phyloP scores from a whole-genome alignment of 2,329 filamentous ascomycete genomes.

The Cordyceps farinosa region DNA sequence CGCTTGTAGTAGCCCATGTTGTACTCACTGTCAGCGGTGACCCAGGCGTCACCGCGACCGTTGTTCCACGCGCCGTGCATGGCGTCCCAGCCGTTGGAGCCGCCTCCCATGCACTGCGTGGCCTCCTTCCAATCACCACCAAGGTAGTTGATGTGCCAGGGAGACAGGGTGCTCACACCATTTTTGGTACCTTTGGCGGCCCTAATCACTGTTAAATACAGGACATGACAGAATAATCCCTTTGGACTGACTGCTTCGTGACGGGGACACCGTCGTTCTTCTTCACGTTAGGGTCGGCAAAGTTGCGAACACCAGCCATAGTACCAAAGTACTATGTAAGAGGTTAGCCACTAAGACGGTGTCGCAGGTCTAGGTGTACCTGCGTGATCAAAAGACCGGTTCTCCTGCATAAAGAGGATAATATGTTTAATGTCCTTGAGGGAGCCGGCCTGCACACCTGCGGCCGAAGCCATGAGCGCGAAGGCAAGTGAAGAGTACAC shows the following conservation, averaged over 20 bases:
- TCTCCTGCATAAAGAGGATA: conserved; percentile 54
- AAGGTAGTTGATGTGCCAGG: conserved; percentile 48
- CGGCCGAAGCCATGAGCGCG: conserved; percentile 21
- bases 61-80: conserved; percentile 50
- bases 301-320: conserved; percentile 51
- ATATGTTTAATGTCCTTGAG: conserved; percentile 53
- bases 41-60: conserved; percentile 50
- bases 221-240: background rate
- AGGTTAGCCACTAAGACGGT: background rate
- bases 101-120: conserved; percentile 50
- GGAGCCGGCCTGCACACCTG: conserved; percentile 32
- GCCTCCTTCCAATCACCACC: conserved; percentile 43
- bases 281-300: conserved; percentile 41
- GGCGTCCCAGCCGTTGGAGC: conserved; percentile 47
- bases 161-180: conserved; percentile 45
- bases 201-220: conserved; percentile 18
- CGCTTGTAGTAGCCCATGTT: conserved; percentile 48
- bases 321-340: conserved; percentile 48
- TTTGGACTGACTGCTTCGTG: conserved; percentile 44
- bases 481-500: conserved; percentile 13
- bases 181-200: conserved; percentile 38
- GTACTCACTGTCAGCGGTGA: conserved; percentile 21
- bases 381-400: conserved; percentile 33
- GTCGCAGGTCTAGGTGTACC: conserved; percentile 8
- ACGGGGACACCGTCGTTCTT: conserved; percentile 38